These are phyloP conservation scores for Solanum hybrid DNA, from an alignment of 305 asterid species.

Conservation along the genomic window DNA sequence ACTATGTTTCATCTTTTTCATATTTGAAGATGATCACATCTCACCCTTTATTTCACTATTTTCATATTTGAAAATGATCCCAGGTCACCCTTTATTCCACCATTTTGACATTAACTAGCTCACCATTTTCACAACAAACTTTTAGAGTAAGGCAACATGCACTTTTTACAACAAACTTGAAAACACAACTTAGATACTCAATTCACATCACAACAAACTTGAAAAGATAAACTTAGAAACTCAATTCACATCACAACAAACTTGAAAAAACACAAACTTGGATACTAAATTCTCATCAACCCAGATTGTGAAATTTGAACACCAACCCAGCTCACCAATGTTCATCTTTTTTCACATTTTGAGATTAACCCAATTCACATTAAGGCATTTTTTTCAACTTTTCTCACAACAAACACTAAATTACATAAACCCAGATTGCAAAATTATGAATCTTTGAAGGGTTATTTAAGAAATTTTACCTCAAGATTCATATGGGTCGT, in stretches of 20 bases:
- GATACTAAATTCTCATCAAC: not conserved
- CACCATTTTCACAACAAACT: not conserved
- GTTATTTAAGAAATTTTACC: conserved; percentile 23
- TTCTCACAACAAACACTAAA: not conserved
- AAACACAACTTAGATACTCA: not conserved
- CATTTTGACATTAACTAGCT: not conserved
- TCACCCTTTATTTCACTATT: not conserved
- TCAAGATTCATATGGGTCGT: conserved; percentile 30
- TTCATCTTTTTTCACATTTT: not conserved
- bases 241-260: not conserved
- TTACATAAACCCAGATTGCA: not conserved
- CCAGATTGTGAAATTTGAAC: not conserved
- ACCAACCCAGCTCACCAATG: not conserved
- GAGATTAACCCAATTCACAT: not conserved
- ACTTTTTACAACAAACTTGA: not conserved
- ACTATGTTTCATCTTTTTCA: not conserved
- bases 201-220: not conserved
- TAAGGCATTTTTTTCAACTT: not conserved
- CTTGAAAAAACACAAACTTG: not conserved
- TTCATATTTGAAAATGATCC: not conserved
- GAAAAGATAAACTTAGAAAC: not conserved
- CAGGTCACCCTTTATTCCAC: not conserved
- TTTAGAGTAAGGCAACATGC: not conserved
- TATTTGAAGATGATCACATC: not conserved
- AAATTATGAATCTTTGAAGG: not conserved